phyloP scores from a whole-genome alignment of 2,329 filamentous ascomycete genomes.

The Aspergillus sp. region DNA sequence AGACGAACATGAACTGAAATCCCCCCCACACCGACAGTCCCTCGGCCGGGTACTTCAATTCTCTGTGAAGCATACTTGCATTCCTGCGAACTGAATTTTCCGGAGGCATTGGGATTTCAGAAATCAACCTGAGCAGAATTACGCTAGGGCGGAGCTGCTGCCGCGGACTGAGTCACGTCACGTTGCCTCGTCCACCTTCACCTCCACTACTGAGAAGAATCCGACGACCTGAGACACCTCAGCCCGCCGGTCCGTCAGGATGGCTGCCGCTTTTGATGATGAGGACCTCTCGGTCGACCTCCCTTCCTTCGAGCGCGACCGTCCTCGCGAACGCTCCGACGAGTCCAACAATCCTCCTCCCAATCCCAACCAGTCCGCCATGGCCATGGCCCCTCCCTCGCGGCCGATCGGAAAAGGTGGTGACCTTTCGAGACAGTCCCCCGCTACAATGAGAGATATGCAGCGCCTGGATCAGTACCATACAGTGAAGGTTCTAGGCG shows the following conservation, averaged over 20 bases:
- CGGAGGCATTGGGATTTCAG: not conserved
- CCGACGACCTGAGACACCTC: slow-evolving; percentile 6
- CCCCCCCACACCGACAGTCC: not conserved
- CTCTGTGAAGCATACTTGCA: not conserved
- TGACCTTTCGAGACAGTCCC: slow-evolving; percentile 40
- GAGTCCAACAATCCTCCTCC: slow-evolving; percentile 18
- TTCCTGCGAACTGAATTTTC: not conserved
- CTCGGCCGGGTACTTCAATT: not conserved
- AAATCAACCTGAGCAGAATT: not conserved
- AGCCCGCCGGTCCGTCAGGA: slow-evolving; percentile 20
- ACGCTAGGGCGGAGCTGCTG: slow-evolving; percentile 1
- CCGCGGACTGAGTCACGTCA: slow-evolving; percentile 36
- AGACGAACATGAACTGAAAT: slow-evolving; percentile 7
- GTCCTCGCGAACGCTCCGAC: slow-evolving; percentile 26
- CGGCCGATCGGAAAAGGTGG: slow-evolving; percentile 31
- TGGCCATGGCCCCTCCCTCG: slow-evolving; percentile 39
- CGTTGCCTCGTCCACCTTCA: slow-evolving; percentile 24
- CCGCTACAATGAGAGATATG: slow-evolving; percentile 58
- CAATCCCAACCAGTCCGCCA: slow-evolving; percentile 32
- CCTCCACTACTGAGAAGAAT: slow-evolving; percentile 13
- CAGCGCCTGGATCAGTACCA: slow-evolving; percentile 91
- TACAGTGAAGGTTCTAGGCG: slow-evolving; percentile 84
- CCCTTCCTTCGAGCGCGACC: slow-evolving; percentile 31
- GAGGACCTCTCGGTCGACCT: slow-evolving; percentile 80
- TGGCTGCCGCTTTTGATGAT: slow-evolving; percentile 63